Evolutionary conservation across 768 basidiomycete genomes (phyloP), one percentile per base, ranked within the genome.

Genomic region (Kwoniella newhampshirensis): DNA sequence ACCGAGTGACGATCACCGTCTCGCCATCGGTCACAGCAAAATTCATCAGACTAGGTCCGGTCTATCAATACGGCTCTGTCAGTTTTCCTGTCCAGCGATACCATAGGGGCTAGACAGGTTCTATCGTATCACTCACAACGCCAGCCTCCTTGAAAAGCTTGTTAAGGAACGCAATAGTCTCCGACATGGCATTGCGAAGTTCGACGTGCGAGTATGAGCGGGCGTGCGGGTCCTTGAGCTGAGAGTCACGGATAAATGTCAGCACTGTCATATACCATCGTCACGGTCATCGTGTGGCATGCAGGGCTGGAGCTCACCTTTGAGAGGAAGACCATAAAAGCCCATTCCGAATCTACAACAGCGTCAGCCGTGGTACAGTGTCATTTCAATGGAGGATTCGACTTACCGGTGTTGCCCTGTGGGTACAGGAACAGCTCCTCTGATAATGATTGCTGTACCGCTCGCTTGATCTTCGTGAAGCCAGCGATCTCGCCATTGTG

Each of bases 1-100:
- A 66, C 45, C 96, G 83, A 9, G 93, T 94, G 7, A 88, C 94
- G 21, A 99, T 83, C 4, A 99, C 89, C 55, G 87, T 89, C 67
- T 89, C 84, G 6, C 96, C 96, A 73, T 99, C 96, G 4, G 92
- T 93, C 27, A 98, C 87, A 66, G 91, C 93, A 73, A 94, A 99
- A 73, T 98, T 98, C 86, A 92, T 83, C 51, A 93, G 77, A 68
- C 88, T 89, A 13, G 91, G 93, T 85, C 91, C 63, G 8, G 54
- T 51, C 59, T 51, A 8, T 53, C 27, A 59, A 4, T 35, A 51
- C 2, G 49, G 54, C 54, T 35, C 9, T 2, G 28, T 44, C 28
- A 41, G 47, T 17, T 32, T 51, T 6, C 36, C 47, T 11, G 36
- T 21, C 30, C 15, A n/a, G n/a, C n/a, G 25, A 4, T 11, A 27